Conservation (phyloP, 1,284 basidiomycete genomes). For the Blastosporella zonata region DNA sequence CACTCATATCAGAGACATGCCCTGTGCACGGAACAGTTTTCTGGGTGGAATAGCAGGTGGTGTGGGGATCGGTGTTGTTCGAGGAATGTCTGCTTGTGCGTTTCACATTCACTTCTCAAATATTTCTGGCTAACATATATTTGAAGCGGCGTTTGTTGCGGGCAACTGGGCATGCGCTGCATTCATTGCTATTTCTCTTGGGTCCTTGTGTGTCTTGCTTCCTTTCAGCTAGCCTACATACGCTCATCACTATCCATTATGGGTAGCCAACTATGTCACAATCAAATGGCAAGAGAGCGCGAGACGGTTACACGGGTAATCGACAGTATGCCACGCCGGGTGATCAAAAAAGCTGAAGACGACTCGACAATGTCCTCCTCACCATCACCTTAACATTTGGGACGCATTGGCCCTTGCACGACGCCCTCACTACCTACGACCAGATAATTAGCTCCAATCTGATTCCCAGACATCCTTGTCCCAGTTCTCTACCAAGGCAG, state of each 20-base stretch:
- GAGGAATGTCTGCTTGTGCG: constrained; percentile 42
- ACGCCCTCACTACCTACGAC: neutral
- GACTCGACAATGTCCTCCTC: constrained; percentile 21
- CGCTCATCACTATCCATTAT: neutral
- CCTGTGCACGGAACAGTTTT: constrained; percentile 59
- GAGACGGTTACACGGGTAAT: constrained; percentile 54
- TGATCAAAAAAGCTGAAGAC: constrained; percentile 39
- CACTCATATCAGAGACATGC: constrained; percentile 48
- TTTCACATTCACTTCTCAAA: constrained; percentile 4
- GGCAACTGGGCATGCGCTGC: constrained; percentile 47
- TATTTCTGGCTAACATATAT: neutral
- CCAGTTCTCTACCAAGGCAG: constrained; percentile 72
- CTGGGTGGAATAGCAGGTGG: constrained; percentile 45
- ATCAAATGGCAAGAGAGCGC: constrained; percentile 51
- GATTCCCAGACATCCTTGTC: constrained; percentile 58
- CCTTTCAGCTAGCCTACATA: constrained; percentile 10
- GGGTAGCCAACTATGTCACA: constrained; percentile 61
- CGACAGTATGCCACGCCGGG: constrained; percentile 57
- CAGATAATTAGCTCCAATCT: constrained; percentile 33
- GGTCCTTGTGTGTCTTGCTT: constrained; percentile 37
- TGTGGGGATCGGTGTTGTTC: constrained; percentile 49
- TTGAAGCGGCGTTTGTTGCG: constrained; percentile 39
- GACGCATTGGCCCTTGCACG: neutral
- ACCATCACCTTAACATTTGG: constrained; percentile 4
- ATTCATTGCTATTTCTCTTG: constrained; percentile 39